Percentiles rank a stretch among this genome's conserved stretches.
phyloP scores from a whole-genome alignment of 257 asterid genomes.

The Nicotiana undulata region DNA sequence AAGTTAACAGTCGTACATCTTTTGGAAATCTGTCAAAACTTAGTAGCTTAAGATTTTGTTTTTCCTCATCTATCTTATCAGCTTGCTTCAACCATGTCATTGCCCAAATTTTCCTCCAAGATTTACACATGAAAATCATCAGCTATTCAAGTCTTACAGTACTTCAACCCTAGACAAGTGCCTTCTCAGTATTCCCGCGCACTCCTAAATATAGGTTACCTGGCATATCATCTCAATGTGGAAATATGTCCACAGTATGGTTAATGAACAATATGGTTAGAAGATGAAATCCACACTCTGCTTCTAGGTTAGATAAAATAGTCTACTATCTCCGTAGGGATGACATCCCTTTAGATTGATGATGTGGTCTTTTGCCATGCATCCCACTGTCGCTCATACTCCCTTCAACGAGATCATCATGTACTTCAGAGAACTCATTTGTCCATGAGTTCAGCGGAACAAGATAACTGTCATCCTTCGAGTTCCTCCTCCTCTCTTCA shows the following conservation, averaged over 20 bases:
- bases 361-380: constrained; percentile 35
- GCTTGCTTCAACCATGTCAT: neutral
- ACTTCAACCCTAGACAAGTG: neutral
- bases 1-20: neutral
- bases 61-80: neutral
- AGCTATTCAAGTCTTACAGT: neutral
- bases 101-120: neutral
- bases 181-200: neutral
- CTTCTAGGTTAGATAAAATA: constrained; percentile 26
- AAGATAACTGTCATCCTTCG: constrained; percentile 78
- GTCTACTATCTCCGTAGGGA: constrained; percentile 29
- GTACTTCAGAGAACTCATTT: constrained; percentile 65
- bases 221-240: neutral
- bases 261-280: neutral
- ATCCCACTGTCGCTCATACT: constrained; percentile 73
- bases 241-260: neutral
- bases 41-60: neutral
- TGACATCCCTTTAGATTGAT: constrained; percentile 33
- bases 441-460: constrained; percentile 66
- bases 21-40: neutral
- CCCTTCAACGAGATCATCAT: constrained; percentile 56
- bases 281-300: neutral
- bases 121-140: neutral
- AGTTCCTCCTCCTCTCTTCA: constrained; percentile 51
- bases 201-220: neutral